phyloP scores from a whole-genome alignment of 176 grass and related monocot genomes.

The Areca catechu region DNA sequence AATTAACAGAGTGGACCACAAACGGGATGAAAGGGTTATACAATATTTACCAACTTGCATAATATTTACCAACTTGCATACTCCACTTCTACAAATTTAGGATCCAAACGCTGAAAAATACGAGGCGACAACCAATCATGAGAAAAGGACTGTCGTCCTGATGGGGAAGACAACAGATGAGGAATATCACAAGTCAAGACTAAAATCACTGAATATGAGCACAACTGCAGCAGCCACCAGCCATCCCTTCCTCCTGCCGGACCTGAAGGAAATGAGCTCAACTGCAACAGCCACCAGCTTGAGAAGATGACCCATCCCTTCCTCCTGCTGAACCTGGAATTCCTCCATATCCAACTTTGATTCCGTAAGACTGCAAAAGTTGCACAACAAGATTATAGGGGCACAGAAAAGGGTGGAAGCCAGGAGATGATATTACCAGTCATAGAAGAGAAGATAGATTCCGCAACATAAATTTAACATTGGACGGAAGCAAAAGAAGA shows the following conservation, averaged over 20 bases:
- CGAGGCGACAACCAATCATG: no score
- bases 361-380: conserved; percentile 46
- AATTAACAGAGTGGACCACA: no score
- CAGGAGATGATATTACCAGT: neutral
- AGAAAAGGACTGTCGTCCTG: neutral
- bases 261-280: conserved; percentile 1
- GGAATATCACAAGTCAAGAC: neutral
- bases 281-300: conserved; percentile 46
- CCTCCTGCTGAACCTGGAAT: conserved; percentile 38
- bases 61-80: no score
- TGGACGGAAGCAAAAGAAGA: no score
- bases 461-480: no score
- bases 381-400: neutral
- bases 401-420: neutral
- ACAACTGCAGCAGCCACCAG: conserved; percentile 31
- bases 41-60: no score
- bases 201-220: neutral
- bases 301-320: conserved; percentile 46
- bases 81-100: no score
- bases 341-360: conserved; percentile 49
- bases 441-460: neutral
- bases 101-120: no score
- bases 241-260: conserved; percentile 16
- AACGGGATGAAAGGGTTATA: no score
- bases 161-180: neutral